These are phyloP conservation scores for Letharia columbiana DNA, from an alignment of 495 filamentous ascomycete species.

Conservation along the genomic window DNA sequence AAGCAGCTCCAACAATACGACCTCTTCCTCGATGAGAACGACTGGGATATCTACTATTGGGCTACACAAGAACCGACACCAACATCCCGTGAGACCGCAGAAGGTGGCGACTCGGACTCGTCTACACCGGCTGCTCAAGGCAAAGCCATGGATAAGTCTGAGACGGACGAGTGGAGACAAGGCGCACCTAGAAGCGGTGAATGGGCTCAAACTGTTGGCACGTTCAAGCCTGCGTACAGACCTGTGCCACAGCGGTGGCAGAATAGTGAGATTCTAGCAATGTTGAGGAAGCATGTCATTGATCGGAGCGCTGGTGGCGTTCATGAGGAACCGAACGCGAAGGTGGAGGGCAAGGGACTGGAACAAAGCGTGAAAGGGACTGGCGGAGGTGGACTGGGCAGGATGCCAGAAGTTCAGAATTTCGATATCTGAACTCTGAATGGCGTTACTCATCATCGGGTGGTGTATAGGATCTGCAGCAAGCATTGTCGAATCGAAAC, in stretches of 20 bases:
- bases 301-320: slow-evolving; percentile 47
- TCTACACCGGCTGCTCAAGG: slow-evolving; percentile 29
- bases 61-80: slow-evolving; percentile 75
- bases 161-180: slow-evolving; percentile 48
- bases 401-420: slow-evolving; percentile 46
- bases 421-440: slow-evolving; percentile 32
- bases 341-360: slow-evolving; percentile 24
- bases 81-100: slow-evolving; percentile 34
- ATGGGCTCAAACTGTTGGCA: slow-evolving; percentile 94
- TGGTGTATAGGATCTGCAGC: background rate
- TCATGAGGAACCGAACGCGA: slow-evolving; percentile 37
- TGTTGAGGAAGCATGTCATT: slow-evolving; percentile 73
- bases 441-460: background rate
- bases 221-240: slow-evolving; percentile 87
- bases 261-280: slow-evolving; percentile 63
- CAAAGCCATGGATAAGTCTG: slow-evolving; percentile 34
- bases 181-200: slow-evolving; percentile 57
- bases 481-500: background rate
- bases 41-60: slow-evolving; percentile 99
- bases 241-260: slow-evolving; percentile 82
- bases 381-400: slow-evolving; percentile 40
- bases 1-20: slow-evolving; percentile 79
- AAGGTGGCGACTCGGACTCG: slow-evolving; percentile 24
- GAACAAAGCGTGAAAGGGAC: slow-evolving; percentile 25
- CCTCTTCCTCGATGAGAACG: slow-evolving; percentile 93